phyloP scores from a whole-genome alignment of 2,329 filamentous ascomycete genomes.

The Trichophyton mentagrophytes region DNA sequence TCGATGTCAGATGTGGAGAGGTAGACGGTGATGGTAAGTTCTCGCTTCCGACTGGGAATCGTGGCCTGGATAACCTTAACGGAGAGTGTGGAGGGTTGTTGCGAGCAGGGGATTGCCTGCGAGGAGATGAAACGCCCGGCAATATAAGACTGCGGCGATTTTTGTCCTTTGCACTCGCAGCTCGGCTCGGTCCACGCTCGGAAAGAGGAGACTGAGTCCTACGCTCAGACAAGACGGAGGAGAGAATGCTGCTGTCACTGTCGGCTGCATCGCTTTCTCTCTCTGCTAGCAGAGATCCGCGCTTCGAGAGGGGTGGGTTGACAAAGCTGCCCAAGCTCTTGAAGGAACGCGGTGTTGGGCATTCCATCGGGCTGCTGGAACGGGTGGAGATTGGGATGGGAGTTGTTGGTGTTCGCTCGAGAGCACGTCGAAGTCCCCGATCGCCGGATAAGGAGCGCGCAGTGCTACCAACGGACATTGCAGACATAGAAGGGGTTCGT shows the following conservation, averaged over 20 bases:
- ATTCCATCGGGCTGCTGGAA: slow-evolving; percentile 82
- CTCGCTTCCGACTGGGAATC: slow-evolving; percentile 43
- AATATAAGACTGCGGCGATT: slow-evolving; percentile 80
- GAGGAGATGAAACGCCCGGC: slow-evolving; percentile 58
- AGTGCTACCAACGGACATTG: neutral
- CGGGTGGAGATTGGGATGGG: slow-evolving; percentile 57
- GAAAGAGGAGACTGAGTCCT: slow-evolving; percentile 84
- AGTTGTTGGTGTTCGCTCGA: slow-evolving; percentile 44
- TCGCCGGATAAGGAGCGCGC: slow-evolving; percentile 18
- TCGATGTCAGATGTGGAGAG: slow-evolving; percentile 72
- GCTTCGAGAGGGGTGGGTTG: slow-evolving; percentile 49
- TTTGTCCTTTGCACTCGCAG: slow-evolving; percentile 64
- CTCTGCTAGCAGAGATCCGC: slow-evolving; percentile 59
- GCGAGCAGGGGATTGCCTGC: slow-evolving; percentile 80
- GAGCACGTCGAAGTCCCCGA: slow-evolving; percentile 12
- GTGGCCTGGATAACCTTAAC: slow-evolving; percentile 70
- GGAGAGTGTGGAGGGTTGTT: slow-evolving; percentile 69
- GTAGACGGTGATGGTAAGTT: slow-evolving; percentile 67
- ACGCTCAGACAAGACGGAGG: slow-evolving; percentile 59
- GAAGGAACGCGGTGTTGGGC: slow-evolving; percentile 79
- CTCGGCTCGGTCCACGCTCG: slow-evolving; percentile 65
- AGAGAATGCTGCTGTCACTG: slow-evolving; percentile 79
- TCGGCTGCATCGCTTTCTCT: slow-evolving; percentile 70
- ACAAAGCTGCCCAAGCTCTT: slow-evolving; percentile 47
- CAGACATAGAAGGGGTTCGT: slow-evolving; percentile 21